Base-by-base conservation (phyloP, 305 asterid genomes). In the Fraxinus platypoda region DNA sequence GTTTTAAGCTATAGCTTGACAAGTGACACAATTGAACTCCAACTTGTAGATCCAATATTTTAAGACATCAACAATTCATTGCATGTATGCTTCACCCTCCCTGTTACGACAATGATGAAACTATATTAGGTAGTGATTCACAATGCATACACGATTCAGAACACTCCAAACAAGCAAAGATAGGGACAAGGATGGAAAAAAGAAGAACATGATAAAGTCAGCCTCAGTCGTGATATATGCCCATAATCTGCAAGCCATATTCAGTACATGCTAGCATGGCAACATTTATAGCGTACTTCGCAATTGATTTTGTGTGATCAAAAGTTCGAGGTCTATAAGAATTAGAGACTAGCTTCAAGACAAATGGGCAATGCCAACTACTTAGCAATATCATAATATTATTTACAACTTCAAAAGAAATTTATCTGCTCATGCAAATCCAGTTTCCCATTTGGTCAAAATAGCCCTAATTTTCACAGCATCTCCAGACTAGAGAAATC, bases 21-120 rank as follows among this genome's bases (percentile, higher is more conserved):
- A 0, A 70, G 62, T 54, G 78, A 81, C 41, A 76, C 25, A n/a
- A 75, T 52, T 74, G 84, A 81, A 64, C 78, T 78, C 76, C 84
- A 74, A 70, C 81, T 54, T 5, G 38, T 72, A 57, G 79, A 78
- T 74, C 59, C 76, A 76, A 80, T 34, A 46, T 35, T 68, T 54
- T 5, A 35, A 38, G 54, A 64, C 38, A 26, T 54, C 73, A 19
- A 68, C 52, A 81, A 72, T 57, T 38, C 28, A 34, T 66, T 34
- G 26, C 64, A 72, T 3, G 19, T 30, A 43, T 74, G 28, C 9
- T n/a, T 5, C 80, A 23, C 9, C 75, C 13, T 57, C 82, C 75
- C 75, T 74, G 82, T 81, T 38, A 81, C 78, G 49, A 52, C 49
- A 82, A 77, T 75, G 8, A 74, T 37, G 59, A 74, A 75, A 74